Conservation (phyloP, 2,329 filamentous ascomycete genomes). For the Celoporthe dispersa region DNA sequence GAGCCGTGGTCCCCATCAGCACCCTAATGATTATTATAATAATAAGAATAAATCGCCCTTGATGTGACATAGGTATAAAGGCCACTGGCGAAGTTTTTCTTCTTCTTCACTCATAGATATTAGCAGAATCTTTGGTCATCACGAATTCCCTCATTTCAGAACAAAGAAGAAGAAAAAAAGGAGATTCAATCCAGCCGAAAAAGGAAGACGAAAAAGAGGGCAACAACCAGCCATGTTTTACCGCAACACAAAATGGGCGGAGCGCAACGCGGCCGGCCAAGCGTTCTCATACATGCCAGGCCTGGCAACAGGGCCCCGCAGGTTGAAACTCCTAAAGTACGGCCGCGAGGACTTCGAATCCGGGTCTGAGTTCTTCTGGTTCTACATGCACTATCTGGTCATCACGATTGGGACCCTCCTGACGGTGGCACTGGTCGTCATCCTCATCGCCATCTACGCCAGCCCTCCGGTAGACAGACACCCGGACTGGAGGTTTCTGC, state of each 20-base stretch:
- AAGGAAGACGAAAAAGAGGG: neutral
- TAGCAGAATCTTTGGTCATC: neutral
- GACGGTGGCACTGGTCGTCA: neutral
- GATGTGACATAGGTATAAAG: neutral
- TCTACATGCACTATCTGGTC: neutral
- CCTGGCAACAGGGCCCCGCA: no score
- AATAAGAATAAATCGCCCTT: neutral
- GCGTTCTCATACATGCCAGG: neutral
- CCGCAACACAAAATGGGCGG: conserved; percentile 8
- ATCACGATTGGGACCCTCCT: neutral
- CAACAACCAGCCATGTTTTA: neutral
- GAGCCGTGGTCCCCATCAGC: neutral
- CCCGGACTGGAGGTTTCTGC: neutral
- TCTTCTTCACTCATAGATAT: neutral
- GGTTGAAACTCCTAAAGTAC: neutral
- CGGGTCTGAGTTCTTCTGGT: conserved; percentile 4
- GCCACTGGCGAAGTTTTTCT: neutral
- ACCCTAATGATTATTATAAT: neutral
- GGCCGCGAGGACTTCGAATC: conserved; percentile 7
- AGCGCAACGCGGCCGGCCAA: neutral
- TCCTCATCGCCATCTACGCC: conserved; percentile 1
- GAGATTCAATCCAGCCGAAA: neutral
- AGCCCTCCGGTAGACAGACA: neutral
- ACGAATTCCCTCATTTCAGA: no score
- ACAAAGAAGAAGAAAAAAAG: neutral